Evolutionary conservation across 2,329 filamentous ascomycete genomes (phyloP).

Genomic region (Lasiodiplodia hormozganensis): DNA sequence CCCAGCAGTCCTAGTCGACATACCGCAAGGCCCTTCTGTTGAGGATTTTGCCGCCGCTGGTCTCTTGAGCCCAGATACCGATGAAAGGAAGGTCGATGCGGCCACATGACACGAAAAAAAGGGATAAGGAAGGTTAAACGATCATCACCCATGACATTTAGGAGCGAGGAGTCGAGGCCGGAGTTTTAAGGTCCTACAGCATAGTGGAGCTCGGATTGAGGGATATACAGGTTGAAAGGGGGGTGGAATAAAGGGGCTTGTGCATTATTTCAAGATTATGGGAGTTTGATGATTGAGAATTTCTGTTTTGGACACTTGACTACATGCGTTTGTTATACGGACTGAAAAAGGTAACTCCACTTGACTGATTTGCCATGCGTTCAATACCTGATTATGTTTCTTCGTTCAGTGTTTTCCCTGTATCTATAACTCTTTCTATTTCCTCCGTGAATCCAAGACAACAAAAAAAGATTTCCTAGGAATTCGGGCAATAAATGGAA

Average conservation of each 20-base stretch:
- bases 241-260: not conserved
- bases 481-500: not conserved
- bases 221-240: not conserved
- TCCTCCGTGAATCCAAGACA: not conserved
- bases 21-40: slow-evolving; percentile 51
- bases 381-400: not conserved
- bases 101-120: not conserved
- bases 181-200: not conserved
- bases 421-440: not conserved
- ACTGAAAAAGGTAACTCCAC: not conserved
- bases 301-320: no score
- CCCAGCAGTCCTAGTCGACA: slow-evolving; percentile 54
- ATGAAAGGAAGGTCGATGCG: slow-evolving; percentile 3
- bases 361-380: not conserved
- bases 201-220: not conserved
- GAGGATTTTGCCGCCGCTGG: slow-evolving; percentile 51
- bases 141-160: not conserved
- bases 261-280: no score
- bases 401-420: not conserved
- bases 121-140: no score
- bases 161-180: not conserved
- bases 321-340: not conserved
- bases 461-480: not conserved
- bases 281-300: no score
- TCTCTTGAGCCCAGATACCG: slow-evolving; percentile 1